Evolutionary conservation across 208 protist genomes (phyloP).

Genomic region (Leishmania martiniquensis): DNA sequence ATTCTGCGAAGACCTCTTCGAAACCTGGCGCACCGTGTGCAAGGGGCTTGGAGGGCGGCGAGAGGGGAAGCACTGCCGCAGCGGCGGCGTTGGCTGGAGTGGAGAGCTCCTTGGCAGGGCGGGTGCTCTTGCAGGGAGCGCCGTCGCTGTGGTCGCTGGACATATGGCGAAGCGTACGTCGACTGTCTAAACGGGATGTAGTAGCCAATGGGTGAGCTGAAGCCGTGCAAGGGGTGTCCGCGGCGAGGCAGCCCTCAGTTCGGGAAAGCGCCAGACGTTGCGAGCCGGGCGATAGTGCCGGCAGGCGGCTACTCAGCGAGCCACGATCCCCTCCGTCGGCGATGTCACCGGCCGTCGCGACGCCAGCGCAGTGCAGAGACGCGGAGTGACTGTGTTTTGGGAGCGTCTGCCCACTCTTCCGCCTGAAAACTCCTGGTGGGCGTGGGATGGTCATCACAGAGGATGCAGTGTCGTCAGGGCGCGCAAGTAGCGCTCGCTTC

Average conservation of each 20-base stretch:
- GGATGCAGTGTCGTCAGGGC: background rate
- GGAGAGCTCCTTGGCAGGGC: too few relatives aligned
- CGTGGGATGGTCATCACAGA: background rate
- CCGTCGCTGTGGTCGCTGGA: background rate
- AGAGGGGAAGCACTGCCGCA: conserved; percentile 9
- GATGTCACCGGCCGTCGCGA: background rate
- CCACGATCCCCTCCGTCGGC: background rate
- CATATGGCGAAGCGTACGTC: too few relatives aligned
- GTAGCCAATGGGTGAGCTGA: background rate
- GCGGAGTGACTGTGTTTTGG: background rate
- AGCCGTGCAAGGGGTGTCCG: background rate
- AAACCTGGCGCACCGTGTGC: conserved; percentile 46
- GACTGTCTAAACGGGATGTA: too few relatives aligned
- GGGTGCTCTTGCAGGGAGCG: background rate
- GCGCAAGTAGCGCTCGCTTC: conserved; percentile 14
- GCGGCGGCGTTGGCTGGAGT: background rate
- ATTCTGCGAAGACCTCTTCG: conserved; percentile 74
- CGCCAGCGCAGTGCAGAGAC: background rate
- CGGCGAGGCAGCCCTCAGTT: background rate
- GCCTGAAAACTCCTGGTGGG: background rate
- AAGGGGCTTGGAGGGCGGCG: conserved; percentile 19
- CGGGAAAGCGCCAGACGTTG: background rate
- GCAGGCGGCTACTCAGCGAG: background rate
- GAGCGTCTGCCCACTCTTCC: too few relatives aligned
- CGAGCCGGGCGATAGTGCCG: background rate